A percentile compares a stretch with the other conserved stretches of the same genome.
These are phyloP conservation scores for Trichoderma asperellum DNA, from an alignment of 2,329 filamentous ascomycete genomes.

Conservation along the genomic window DNA sequence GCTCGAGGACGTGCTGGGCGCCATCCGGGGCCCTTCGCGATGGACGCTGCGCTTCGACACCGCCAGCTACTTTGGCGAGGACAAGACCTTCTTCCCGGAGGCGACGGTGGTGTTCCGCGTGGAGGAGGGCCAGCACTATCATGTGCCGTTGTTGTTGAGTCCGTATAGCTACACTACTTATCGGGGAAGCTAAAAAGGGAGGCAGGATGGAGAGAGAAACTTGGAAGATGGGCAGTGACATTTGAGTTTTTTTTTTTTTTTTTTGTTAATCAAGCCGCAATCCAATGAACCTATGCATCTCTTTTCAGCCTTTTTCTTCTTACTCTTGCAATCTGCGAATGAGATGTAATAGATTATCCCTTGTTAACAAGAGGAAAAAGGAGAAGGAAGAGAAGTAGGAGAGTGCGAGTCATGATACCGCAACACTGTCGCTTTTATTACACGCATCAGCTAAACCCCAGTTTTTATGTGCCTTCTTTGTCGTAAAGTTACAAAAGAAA, in stretches of 20 bases:
- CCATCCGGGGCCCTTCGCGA: slow-evolving; percentile 50
- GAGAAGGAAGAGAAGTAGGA: not conserved
- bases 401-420: not conserved
- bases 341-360: not conserved
- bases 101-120: slow-evolving; percentile 60
- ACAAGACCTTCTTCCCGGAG: slow-evolving; percentile 64
- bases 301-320: not conserved
- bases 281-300: not conserved
- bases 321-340: not conserved
- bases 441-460: not conserved
- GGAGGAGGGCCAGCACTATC: slow-evolving; percentile 67
- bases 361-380: not conserved
- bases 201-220: not conserved
- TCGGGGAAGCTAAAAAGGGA: slow-evolving; percentile 64
- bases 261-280: not conserved
- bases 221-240: not conserved
- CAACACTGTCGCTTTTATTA: slow-evolving; percentile 9
- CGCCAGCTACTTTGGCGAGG: slow-evolving; percentile 69
- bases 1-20: slow-evolving; percentile 58
- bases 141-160: slow-evolving; percentile 76
- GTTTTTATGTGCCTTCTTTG: slow-evolving; percentile 1
- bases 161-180: slow-evolving; percentile 85
- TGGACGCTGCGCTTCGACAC: slow-evolving; percentile 77
- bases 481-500: slow-evolving; percentile 5
- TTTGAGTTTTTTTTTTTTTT: not conserved